Evolutionary conservation across 164 flowering plant genomes (phyloP).

Genomic region (Berberis vulgaris): DNA sequence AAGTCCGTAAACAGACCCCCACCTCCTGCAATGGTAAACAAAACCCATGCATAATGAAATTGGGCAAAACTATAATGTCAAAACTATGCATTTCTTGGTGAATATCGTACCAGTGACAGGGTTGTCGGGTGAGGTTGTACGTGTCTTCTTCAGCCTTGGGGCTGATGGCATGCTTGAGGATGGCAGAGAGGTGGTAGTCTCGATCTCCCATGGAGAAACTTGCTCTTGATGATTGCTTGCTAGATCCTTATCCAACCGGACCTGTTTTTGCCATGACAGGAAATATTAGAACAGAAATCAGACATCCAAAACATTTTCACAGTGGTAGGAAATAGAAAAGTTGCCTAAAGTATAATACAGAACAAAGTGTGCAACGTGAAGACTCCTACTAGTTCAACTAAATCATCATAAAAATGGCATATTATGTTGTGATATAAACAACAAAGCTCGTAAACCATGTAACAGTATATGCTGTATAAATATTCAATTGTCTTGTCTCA

Average conservation of each 20-base stretch:
- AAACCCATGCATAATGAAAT: background rate
- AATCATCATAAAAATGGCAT: too few relatives aligned
- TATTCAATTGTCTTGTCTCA: too few relatives aligned
- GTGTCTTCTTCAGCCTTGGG: slow-evolving; percentile 69
- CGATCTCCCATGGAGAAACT: slow-evolving; percentile 95
- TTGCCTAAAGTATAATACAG: too few relatives aligned
- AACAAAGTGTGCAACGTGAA: too few relatives aligned
- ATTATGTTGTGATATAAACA: too few relatives aligned
- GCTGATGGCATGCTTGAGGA: slow-evolving; percentile 57
- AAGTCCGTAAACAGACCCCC: slow-evolving; percentile 46
- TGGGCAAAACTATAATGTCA: background rate
- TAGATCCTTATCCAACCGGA: slow-evolving; percentile 65
- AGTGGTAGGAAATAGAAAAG: too few relatives aligned
- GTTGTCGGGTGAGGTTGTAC: slow-evolving; percentile 38
- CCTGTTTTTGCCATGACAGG: slow-evolving; percentile 31
- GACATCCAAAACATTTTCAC: too few relatives aligned
- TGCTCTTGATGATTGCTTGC: slow-evolving; percentile 49
- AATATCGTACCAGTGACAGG: slow-evolving; percentile 36
- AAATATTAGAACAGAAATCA: too few relatives aligned
- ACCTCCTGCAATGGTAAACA: slow-evolving; percentile 25
- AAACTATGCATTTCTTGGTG: background rate
- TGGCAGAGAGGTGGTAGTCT: slow-evolving; percentile 53
- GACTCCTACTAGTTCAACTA: too few relatives aligned
- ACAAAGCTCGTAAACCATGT: too few relatives aligned
- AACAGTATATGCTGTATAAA: too few relatives aligned